Conservation (phyloP, 2,329 filamentous ascomycete species). For the Phaeomoniella chlamydospora region DNA sequence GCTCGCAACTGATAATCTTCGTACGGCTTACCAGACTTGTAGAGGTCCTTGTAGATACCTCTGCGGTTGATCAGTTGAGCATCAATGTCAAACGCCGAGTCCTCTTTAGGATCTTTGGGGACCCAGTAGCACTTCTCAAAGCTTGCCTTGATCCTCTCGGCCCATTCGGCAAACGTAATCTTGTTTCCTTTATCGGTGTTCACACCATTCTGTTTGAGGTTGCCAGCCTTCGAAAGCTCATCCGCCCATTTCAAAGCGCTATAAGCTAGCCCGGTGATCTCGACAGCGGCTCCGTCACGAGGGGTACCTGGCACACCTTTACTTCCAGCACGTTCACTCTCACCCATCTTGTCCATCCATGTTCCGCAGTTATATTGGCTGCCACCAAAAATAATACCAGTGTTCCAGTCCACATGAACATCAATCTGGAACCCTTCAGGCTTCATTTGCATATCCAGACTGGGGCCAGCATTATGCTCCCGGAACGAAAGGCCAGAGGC, state of each 20-base stretch:
- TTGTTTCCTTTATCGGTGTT: conserved; percentile 45
- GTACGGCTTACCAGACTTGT: conserved; percentile 85
- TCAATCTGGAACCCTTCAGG: conserved; percentile 85
- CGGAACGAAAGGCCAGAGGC: conserved; percentile 81
- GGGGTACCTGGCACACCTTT: conserved; percentile 95
- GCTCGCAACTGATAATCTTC: conserved; percentile 93
- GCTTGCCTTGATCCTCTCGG: conserved; percentile 60
- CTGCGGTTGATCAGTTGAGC: conserved; percentile 67
- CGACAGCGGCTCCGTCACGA: conserved; percentile 84
- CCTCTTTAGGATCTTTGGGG: conserved; percentile 54
- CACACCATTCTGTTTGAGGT: conserved; percentile 62
- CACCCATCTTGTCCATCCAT: conserved; percentile 99
- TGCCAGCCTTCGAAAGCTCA: conserved; percentile 49
- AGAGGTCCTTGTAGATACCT: conserved; percentile 96
- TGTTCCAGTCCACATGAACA: conserved; percentile 80
- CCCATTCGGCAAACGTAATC: conserved; percentile 68
- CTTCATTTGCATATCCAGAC: conserved; percentile 85
- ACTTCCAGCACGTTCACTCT: conserved; percentile 75
- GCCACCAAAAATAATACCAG: conserved; percentile 83
- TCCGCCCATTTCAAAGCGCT: conserved; percentile 75
- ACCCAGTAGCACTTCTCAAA: conserved; percentile 92
- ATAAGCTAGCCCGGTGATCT: conserved; percentile 88
- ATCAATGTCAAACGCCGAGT: conserved; percentile 68
- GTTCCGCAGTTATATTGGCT: conserved; percentile 93
- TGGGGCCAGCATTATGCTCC: conserved; percentile 82